Conservation (phyloP, 108 stramenopile species). For the Fragilariopsis cylindrus region DNA sequence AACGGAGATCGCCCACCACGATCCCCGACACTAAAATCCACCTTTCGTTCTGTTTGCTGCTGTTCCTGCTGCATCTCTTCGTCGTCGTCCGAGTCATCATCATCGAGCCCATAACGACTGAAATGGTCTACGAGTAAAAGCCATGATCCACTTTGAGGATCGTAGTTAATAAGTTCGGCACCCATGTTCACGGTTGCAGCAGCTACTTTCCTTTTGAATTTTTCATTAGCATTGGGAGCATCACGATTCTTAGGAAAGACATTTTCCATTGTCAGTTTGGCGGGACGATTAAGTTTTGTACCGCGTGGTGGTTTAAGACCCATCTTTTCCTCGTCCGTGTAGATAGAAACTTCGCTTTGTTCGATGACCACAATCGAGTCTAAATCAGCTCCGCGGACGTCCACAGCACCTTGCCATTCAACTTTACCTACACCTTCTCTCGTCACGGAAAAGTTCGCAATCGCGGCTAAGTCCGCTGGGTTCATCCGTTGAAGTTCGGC, state of each 20-base stretch:
- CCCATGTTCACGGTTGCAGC: constrained; percentile 63
- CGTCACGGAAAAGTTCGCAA: constrained; percentile 72
- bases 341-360: constrained; percentile 82
- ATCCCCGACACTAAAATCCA: constrained; percentile 56
- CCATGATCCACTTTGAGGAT: constrained; percentile 79
- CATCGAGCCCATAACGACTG: constrained; percentile 88
- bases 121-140: constrained; percentile 91
- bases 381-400: constrained; percentile 85
- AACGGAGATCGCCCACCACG: constrained; percentile 60
- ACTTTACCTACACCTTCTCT: constrained; percentile 79
- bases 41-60: constrained; percentile 5
- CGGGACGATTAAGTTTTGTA: constrained; percentile 87
- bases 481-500: constrained; percentile 56
- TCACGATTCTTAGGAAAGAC: constrained; percentile 66
- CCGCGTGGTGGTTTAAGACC: constrained; percentile 81
- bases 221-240: constrained; percentile 52
- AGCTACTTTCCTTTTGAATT: constrained; percentile 60
- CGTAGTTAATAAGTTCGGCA: constrained; percentile 83
- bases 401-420: constrained; percentile 92
- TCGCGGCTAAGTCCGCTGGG: constrained; percentile 90
- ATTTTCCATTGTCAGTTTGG: constrained; percentile 78
- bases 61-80: constrained; percentile 26
- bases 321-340: constrained; percentile 73
- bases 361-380: constrained; percentile 82
- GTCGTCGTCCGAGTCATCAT: constrained; percentile 68